Base-by-base conservation (phyloP, 371 early-diverging fungal genomes). In the Mortierella sp. region DNA sequence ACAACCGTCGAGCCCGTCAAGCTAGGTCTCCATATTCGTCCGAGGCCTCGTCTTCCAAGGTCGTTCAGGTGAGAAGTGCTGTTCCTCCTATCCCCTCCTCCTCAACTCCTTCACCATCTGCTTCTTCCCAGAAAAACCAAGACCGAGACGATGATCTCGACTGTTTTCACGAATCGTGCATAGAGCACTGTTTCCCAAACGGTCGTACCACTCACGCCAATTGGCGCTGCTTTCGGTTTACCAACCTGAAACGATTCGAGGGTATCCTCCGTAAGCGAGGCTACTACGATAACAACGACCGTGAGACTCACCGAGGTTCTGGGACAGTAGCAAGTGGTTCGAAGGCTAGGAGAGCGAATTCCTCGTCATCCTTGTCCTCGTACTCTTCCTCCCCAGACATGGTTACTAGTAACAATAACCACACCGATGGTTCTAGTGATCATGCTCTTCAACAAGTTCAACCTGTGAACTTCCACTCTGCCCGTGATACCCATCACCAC, bases 291-390 rank as follows among this genome's bases (percentile, higher is more conserved):
- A 8, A 47, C 47, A 47, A 8, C 11, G 26, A 57, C 57, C n/a
- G 57, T 26, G 57, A 57, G 57, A 57, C 26, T 57, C 57, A 57
- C 57, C 57, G 57, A 11, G 26, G 57, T 57, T 57, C 57, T 57
- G 26, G n/a, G 57, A 26, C 10, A 16, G 50, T 0, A 50, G 13
- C 16, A 16, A 16, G 16, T 16, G 50, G 14, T 50, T 13, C 16
- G 50, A 50, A 16, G 16, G 13, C 50, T 16, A 50, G 50, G 50
- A 16, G 50, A 50, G 50, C 50, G 50, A 50, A 3, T 16, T 50
- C 16, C 50, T 50, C 50, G 13, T 16, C 50, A 50, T 16, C 50
- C 16, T 50, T 50, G 50, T 50, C 14, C 16, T 50, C 50, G 3
- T 11, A 9, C 50, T 50, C 50, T 13, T 58, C 55, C 8, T 55